Evolutionary conservation across 306 rosid genomes (phyloP).

Genomic region (Fagus crenata): DNA sequence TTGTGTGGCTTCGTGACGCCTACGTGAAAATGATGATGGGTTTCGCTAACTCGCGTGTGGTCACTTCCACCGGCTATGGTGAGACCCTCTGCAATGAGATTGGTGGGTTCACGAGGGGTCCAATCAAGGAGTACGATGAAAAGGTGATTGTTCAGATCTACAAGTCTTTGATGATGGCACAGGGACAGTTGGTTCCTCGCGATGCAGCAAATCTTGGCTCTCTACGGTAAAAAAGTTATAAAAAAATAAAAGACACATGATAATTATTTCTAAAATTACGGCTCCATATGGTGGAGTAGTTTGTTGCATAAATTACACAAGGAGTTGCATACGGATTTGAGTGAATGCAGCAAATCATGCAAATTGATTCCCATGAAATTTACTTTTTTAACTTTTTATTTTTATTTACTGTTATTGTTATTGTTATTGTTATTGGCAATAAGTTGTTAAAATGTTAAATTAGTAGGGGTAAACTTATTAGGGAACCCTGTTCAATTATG

Average conservation of each 20-base stretch:
- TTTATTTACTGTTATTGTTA: background rate
- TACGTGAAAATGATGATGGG: conserved; percentile 70
- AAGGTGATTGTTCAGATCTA: conserved; percentile 68
- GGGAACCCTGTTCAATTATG: too few relatives aligned
- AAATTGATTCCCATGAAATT: background rate
- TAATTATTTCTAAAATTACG: too few relatives aligned
- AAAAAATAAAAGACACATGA: too few relatives aligned
- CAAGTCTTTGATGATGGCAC: conserved; percentile 50
- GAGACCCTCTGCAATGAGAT: conserved; percentile 13
- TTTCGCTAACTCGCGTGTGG: conserved; percentile 57
- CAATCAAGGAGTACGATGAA: conserved; percentile 74
- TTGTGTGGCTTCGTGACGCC: conserved; percentile 72
- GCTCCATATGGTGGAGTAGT: too few relatives aligned
- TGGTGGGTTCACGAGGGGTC: conserved; percentile 28
- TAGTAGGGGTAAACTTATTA: too few relatives aligned
- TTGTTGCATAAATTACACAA: too few relatives aligned
- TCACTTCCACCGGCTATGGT: conserved; percentile 41
- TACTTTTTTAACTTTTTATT: background rate
- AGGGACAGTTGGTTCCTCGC: conserved; percentile 40
- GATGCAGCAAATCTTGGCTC: conserved; percentile 33
- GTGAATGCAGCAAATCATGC: background rate
- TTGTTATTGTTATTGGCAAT: background rate
- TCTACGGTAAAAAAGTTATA: conserved; percentile 22
- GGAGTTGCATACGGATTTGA: background rate
- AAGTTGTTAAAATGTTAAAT: background rate